phyloP scores from a whole-genome alignment of 306 rosid genomes.

The Cucurbita ficifolia region DNA sequence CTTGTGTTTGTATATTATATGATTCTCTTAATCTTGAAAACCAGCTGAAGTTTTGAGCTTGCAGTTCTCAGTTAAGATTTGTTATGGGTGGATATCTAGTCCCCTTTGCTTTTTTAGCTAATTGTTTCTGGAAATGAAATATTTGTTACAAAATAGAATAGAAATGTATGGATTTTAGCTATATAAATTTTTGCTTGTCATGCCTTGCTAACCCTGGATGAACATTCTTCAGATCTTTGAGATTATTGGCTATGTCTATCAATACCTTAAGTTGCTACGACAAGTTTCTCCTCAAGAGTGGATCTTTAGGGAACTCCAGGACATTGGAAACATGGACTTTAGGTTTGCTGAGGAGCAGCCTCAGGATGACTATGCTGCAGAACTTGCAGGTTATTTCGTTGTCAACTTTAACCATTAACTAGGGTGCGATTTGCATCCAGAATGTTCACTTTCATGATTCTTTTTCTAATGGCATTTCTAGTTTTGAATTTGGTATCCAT shows the following conservation, averaged over 20 bases:
- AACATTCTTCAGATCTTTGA: constrained; percentile 49
- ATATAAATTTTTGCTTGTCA: constrained; percentile 4
- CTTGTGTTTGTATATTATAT: not conserved
- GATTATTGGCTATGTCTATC: constrained; percentile 72
- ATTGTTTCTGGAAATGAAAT: not conserved
- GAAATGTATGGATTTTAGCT: not conserved
- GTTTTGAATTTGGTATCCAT: not conserved
- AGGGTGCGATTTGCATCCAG: too few relatives aligned
- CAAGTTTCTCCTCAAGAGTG: constrained; percentile 76
- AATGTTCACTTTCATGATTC: too few relatives aligned
- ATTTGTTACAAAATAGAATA: not conserved
- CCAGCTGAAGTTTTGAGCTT: constrained; percentile 15
- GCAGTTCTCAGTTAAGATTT: not conserved
- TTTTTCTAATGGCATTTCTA: too few relatives aligned
- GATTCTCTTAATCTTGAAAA: constrained; percentile 8
- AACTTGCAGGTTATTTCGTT: constrained; percentile 56
- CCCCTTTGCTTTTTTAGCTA: not conserved
- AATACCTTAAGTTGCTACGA: constrained; percentile 60
- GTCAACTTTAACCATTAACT: not conserved
- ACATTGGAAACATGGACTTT: constrained; percentile 88
- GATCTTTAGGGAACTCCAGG: constrained; percentile 90
- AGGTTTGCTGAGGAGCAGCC: constrained; percentile 94
- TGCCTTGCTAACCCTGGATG: not conserved
- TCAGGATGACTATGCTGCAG: constrained; percentile 93
- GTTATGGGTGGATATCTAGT: not conserved